Evolutionary conservation across 352 stramenopile species (phyloP).

Genomic region (Phytophthora megakarya): DNA sequence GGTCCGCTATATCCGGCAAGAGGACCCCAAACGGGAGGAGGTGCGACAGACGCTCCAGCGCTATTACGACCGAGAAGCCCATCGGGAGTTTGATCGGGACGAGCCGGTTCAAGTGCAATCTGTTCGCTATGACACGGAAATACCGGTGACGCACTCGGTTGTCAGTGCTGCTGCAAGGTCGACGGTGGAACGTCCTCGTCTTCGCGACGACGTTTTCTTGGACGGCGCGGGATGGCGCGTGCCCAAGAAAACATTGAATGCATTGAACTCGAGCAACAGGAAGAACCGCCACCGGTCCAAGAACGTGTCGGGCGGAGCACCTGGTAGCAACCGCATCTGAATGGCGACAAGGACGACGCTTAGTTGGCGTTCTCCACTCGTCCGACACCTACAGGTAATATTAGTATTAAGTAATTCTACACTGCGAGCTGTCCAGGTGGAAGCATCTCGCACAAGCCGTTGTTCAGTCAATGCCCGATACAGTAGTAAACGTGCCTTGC

Average conservation of each 20-base stretch:
- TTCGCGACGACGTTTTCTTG: conserved; percentile 46
- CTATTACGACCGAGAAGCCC: conserved; percentile 50
- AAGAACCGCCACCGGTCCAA: conserved; percentile 46
- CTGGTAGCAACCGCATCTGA: conserved; percentile 35
- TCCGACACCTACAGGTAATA: conserved; percentile 29
- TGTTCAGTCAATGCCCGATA: conserved; percentile 7
- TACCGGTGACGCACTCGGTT: conserved; percentile 21
- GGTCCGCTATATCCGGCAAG: conserved; percentile 60
- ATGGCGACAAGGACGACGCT: conserved; percentile 7
- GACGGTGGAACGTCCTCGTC: conserved; percentile 34
- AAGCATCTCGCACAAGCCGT: conserved; percentile 8
- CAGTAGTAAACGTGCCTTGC: conserved; percentile 25
- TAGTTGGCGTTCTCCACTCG: conserved; percentile 4
- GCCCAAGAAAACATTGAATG: conserved; percentile 46
- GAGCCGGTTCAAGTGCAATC: conserved; percentile 28
- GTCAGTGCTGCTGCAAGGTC: conserved; percentile 11
- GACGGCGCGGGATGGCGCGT: conserved; percentile 37
- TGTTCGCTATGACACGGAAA: conserved; percentile 9
- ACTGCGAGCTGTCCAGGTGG: conserved; percentile 14
- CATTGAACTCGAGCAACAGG: conserved; percentile 43
- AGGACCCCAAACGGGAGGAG: conserved; percentile 51
- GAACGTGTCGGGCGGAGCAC: conserved; percentile 16
- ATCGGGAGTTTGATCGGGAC: conserved; percentile 25
- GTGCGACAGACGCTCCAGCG: conserved; percentile 52
- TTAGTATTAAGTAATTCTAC: conserved; percentile 39